phyloP scores from a whole-genome alignment of 148 eudicot genomes.

The Spergularia marina region DNA sequence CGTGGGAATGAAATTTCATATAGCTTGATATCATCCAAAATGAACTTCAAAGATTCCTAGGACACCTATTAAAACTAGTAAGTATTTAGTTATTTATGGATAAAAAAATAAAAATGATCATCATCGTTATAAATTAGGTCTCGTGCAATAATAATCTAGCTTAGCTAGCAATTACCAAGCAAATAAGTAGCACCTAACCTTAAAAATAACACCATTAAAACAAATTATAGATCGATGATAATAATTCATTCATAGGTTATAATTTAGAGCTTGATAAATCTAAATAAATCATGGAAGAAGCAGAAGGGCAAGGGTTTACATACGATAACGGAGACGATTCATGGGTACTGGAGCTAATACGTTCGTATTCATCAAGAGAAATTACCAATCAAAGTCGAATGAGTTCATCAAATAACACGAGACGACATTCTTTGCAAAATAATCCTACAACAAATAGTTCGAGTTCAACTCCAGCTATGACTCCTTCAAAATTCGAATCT shows the following conservation, averaged over 20 bases:
- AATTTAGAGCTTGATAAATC: neutral
- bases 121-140: too few species aligned
- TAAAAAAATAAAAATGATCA: too few species aligned
- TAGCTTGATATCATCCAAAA: neutral
- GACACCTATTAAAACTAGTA: neutral
- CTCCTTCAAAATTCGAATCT: too few species aligned
- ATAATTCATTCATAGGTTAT: neutral
- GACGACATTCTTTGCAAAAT: neutral
- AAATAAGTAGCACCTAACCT: too few species aligned
- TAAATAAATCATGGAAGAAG: neutral
- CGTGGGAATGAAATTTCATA: neutral
- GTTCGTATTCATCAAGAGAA: neutral
- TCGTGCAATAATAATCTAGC: too few species aligned
- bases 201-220: neutral
- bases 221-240: neutral
- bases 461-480: too few species aligned
- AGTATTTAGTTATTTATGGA: neutral
- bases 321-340: neutral
- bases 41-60: neutral
- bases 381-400: neutral
- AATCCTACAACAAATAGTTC: neutral
- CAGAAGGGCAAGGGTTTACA: neutral
- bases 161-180: too few species aligned
- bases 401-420: neutral
- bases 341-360: neutral